A percentile compares a stretch with the other conserved stretches of the same genome.
phyloP scores from a whole-genome alignment of 192 early-diverging fungal genomes.

The Coemansia sp. region DNA sequence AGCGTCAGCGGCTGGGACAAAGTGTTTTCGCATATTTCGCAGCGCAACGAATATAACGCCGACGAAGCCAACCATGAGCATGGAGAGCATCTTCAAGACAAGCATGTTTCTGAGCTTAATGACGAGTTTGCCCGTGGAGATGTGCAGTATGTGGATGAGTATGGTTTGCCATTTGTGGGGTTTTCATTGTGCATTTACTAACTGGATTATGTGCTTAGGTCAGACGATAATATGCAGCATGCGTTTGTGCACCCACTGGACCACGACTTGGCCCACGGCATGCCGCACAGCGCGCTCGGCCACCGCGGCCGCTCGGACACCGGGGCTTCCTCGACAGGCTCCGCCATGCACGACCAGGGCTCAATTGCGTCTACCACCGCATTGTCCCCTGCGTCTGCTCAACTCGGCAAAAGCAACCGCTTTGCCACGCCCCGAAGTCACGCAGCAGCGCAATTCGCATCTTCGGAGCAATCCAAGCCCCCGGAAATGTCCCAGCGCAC shows the following conservation, averaged over 20 bases:
- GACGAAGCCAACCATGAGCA: slow-evolving; percentile 18
- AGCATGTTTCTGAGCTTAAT: slow-evolving; percentile 38
- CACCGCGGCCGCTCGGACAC: slow-evolving; percentile 26
- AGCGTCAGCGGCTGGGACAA: slow-evolving; percentile 51
- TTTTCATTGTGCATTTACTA: slow-evolving; percentile 5
- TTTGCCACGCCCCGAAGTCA: not conserved
- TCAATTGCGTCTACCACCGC: slow-evolving; percentile 41
- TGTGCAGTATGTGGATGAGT: slow-evolving; percentile 56
- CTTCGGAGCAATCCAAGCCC: not conserved
- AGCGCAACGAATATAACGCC: slow-evolving; percentile 25
- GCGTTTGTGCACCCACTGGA: not conserved
- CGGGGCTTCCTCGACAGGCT: slow-evolving; percentile 32
- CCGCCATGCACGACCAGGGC: slow-evolving; percentile 26
- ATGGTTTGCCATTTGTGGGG: slow-evolving; percentile 11
- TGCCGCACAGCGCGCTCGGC: not conserved
- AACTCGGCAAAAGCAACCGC: not conserved
- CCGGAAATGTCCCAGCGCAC: not conserved
- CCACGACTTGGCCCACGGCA: not conserved
- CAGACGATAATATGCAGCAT: slow-evolving; percentile 6
- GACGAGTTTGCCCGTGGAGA: slow-evolving; percentile 38
- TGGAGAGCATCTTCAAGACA: not conserved
- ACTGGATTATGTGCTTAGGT: not conserved
- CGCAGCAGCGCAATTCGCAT: too few relatives aligned
- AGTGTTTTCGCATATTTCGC: slow-evolving; percentile 38
- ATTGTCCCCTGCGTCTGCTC: slow-evolving; percentile 18